Base-by-base conservation (phyloP, 2,329 filamentous ascomycete genomes). In the Diaporthe aspalathi region DNA sequence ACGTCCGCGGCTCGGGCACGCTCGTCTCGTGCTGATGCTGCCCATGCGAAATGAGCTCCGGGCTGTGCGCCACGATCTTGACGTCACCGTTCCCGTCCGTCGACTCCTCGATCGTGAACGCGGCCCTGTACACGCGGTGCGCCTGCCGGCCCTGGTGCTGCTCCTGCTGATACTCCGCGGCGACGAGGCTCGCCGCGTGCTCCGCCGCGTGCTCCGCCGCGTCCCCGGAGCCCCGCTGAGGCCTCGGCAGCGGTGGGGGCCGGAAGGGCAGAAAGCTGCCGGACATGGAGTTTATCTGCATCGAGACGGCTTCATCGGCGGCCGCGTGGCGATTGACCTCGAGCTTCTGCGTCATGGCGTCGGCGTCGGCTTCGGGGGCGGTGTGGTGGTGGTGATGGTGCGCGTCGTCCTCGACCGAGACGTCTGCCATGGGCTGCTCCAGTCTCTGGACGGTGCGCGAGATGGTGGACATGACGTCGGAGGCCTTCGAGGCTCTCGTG, bases 201-300 rank as follows among this genome's bases (percentile, higher is more conserved):
- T 69, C 74, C 35, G 35, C 35, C 6, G 35, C 35, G 35, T 5
- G 5, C 32, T 32, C 32, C 32, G 32, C 32, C 32, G 35, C 35
- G 35, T 2, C 35, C 35, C 12, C 11, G 35, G 35, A 12, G 35
- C 12, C 6, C 12, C 12, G 35, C 35, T 90, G 84, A 1, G 93
- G 89, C 73, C 90, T 83, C 0, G 95, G 96, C 53, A 91, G 84
- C 24, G 95, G 93, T n/a, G 95, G 96, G 27, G 94, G 92, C 69
- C 91, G 88, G 84, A 97, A 98, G 8, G 95, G 95, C 57, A 91
- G 84, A 77, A 95, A 93, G 73, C 90, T 88, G 76, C 89, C 90
- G 22, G 90, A 88, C 82, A 93, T 89, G 77, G 91, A 84, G 80
- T 93, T 89, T 69, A 92, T 86, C 77, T 92, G 90, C 72, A 93